Evolutionary conservation across 2,329 filamentous ascomycete species (phyloP).

Genomic region (Ophiostoma sp.): DNA sequence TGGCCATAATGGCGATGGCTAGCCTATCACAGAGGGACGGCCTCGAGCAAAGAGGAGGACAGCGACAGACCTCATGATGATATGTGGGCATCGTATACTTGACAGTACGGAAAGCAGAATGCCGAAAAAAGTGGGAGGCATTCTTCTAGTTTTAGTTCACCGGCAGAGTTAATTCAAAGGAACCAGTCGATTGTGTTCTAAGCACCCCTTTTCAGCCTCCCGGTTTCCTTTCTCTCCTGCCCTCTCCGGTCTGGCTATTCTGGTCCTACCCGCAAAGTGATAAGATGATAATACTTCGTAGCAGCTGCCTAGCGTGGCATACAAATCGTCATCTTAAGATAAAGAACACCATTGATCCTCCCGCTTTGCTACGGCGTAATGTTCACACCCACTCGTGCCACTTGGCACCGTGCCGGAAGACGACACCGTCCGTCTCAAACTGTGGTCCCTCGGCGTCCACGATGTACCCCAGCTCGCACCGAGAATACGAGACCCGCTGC

Average conservation of each 20-base stretch:
- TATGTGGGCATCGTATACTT: neutral
- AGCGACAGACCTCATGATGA: neutral
- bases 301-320: too few relatives aligned
- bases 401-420: slow-evolving; percentile 28
- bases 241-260: neutral
- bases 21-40: neutral
- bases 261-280: neutral
- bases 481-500: slow-evolving; percentile 45
- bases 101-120: neutral
- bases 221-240: neutral
- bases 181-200: neutral
- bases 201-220: neutral
- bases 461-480: slow-evolving; percentile 54
- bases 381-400: slow-evolving; percentile 33
- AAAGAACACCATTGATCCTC: neutral
- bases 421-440: slow-evolving; percentile 32
- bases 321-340: neutral
- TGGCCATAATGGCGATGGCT: neutral
- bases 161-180: neutral
- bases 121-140: neutral
- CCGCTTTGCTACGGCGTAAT: neutral
- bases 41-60: neutral
- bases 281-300: neutral
- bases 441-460: slow-evolving; percentile 51
- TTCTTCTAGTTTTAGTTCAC: neutral